Percentiles rank a stretch among this genome's conserved stretches.
Conservation (phyloP, 2,329 filamentous ascomycete species). For the Dactylella cylindrospora region DNA sequence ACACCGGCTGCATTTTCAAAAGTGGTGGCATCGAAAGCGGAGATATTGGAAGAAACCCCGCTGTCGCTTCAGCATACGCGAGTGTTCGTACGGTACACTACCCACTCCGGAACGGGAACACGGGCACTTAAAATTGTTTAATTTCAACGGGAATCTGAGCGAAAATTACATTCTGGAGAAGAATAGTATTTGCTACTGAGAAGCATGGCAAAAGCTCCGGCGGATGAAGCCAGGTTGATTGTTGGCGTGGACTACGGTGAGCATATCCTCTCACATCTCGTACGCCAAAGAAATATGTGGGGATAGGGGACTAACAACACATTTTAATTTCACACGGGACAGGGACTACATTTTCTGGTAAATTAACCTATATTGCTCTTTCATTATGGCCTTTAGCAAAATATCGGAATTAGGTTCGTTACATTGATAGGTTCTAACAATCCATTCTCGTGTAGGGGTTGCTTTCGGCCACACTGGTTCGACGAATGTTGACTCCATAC, state of each 20-base stretch:
- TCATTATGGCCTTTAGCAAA: not conserved
- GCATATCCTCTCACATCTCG: not conserved
- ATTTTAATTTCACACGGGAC: not conserved
- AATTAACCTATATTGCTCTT: not conserved
- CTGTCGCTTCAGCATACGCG: not conserved
- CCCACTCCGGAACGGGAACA: not conserved
- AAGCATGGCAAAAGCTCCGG: slow-evolving; percentile 1
- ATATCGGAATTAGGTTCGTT: not conserved
- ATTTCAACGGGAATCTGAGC: not conserved
- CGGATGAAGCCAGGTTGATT: slow-evolving; percentile 38
- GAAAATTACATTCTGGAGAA: too few species aligned
- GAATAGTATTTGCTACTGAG: too few species aligned
- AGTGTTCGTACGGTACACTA: not conserved
- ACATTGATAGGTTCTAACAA: not conserved
- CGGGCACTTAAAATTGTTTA: not conserved
- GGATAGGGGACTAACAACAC: slow-evolving; percentile 5
- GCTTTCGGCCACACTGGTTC: slow-evolving; percentile 35
- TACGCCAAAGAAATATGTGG: not conserved
- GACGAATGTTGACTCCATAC: slow-evolving; percentile 31
- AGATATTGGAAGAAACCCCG: too few species aligned
- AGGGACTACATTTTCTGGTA: slow-evolving; percentile 42
- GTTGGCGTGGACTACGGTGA: slow-evolving; percentile 42
- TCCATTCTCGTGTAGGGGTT: slow-evolving; percentile 17
- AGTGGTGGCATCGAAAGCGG: too few species aligned
- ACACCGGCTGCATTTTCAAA: too few species aligned